A percentile compares a stretch with the other conserved stretches of the same genome.
These are phyloP conservation scores for Lippia alba DNA, from an alignment of 305 asterid species.

Conservation along the genomic window DNA sequence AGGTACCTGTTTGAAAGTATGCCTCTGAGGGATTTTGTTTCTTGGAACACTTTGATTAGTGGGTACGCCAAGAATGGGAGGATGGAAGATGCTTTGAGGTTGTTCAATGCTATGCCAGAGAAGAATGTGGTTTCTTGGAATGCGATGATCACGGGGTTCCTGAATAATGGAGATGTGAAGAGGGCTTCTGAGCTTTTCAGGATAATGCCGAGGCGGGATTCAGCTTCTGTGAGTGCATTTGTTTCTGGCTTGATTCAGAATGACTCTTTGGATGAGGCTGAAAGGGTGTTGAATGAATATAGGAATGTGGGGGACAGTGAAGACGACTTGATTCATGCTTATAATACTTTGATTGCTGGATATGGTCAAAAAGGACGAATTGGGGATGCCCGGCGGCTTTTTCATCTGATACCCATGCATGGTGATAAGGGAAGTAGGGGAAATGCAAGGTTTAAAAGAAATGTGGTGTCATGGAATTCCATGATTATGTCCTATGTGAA, in stretches of 20 bases:
- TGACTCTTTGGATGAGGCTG: constrained; percentile 65
- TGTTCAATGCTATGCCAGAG: constrained; percentile 60
- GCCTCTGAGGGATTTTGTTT: constrained; percentile 61
- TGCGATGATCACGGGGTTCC: constrained; percentile 72
- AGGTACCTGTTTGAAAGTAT: constrained; percentile 66
- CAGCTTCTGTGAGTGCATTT: constrained; percentile 66
- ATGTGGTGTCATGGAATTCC: constrained; percentile 82
- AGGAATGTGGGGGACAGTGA: constrained; percentile 35
- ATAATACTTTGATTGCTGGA: constrained; percentile 85
- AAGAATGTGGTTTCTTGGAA: constrained; percentile 85
- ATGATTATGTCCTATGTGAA: constrained; percentile 85
- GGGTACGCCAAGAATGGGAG: constrained; percentile 77
- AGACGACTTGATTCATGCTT: constrained; percentile 65
- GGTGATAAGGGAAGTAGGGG: constrained; percentile 29
- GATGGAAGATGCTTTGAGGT: constrained; percentile 62
- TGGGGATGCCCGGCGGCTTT: constrained; percentile 67
- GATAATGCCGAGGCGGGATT: constrained; percentile 71
- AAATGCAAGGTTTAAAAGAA: constrained; percentile 48
- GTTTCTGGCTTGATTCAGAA: constrained; percentile 77
- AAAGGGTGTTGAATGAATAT: constrained; percentile 50
- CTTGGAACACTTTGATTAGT: constrained; percentile 90
- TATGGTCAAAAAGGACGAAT: constrained; percentile 78
- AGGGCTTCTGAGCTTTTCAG: constrained; percentile 60
- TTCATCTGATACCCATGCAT: constrained; percentile 56
- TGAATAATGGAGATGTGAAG: constrained; percentile 62